Evolutionary conservation across 495 filamentous ascomycete genomes (phyloP).

Genomic region (Xylaria flabelliformis): DNA sequence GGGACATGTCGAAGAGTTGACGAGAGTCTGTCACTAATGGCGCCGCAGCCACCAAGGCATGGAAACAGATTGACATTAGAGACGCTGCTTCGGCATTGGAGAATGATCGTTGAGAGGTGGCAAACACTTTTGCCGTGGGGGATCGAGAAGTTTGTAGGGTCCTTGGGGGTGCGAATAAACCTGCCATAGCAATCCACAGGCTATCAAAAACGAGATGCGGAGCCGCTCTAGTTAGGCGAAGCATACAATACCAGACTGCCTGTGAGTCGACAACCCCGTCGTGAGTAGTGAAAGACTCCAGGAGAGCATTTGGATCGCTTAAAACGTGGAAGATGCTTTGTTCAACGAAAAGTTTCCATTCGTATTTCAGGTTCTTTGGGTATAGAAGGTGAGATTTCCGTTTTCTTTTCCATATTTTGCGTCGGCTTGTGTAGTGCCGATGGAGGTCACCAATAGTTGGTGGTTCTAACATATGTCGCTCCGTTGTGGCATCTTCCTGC

Average conservation of each 20-base stretch:
- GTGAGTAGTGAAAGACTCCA: constrained; percentile 67
- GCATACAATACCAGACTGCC: constrained; percentile 59
- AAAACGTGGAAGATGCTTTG: constrained; percentile 79
- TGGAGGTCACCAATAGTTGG: constrained; percentile 35
- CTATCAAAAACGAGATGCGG: constrained; percentile 72
- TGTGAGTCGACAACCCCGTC: constrained; percentile 57
- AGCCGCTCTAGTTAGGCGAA: constrained; percentile 55
- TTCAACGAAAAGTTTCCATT: constrained; percentile 67
- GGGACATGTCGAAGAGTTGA: constrained; percentile 58
- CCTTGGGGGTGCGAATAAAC: constrained; percentile 70
- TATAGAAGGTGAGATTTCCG: constrained; percentile 41
- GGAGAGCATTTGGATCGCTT: constrained; percentile 66
- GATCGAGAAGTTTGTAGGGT: constrained; percentile 55
- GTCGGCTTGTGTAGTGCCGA: constrained; percentile 34
- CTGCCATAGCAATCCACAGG: constrained; percentile 74
- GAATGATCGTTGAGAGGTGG: constrained; percentile 42
- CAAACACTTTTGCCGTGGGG: constrained; percentile 49
- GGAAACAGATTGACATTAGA: constrained; percentile 59
- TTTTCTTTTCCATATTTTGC: constrained; percentile 48
- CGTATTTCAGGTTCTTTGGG: constrained; percentile 42
- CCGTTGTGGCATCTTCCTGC: constrained; percentile 56
- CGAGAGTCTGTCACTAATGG: constrained; percentile 53
- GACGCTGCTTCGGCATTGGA: constrained; percentile 55
- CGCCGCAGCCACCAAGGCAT: constrained; percentile 58
- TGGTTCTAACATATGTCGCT: constrained; percentile 55